phyloP scores from a whole-genome alignment of 768 basidiomycete genomes.

The Daedalea quercina region DNA sequence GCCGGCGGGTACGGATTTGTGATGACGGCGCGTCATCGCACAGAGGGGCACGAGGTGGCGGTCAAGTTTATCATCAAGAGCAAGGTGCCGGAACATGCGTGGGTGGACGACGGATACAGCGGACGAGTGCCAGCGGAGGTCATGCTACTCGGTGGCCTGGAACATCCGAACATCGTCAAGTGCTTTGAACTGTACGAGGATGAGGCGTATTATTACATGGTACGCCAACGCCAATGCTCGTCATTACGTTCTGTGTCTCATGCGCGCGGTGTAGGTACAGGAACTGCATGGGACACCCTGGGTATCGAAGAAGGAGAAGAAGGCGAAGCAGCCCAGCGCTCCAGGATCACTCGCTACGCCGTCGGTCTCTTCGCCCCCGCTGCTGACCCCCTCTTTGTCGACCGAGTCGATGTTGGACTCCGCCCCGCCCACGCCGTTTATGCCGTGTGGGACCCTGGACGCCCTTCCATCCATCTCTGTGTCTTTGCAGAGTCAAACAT shows the following conservation, averaged over 20 bases:
- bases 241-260: slow-evolving; percentile 1
- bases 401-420: slow-evolving; percentile 38
- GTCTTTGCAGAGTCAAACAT: too few relatives aligned
- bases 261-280: slow-evolving; percentile 57
- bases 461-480: neutral
- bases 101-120: slow-evolving; percentile 55
- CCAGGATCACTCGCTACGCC: slow-evolving; percentile 29
- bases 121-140: slow-evolving; percentile 78
- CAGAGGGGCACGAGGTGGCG: slow-evolving; percentile 64
- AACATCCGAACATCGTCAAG: slow-evolving; percentile 77
- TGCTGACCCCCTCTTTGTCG: slow-evolving; percentile 51
- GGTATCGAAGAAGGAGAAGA: slow-evolving; percentile 41
- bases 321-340: slow-evolving; percentile 17
- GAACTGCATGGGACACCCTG: slow-evolving; percentile 92
- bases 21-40: slow-evolving; percentile 70
- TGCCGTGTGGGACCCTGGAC: slow-evolving; percentile 22
- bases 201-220: slow-evolving; percentile 77
- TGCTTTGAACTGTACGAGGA: slow-evolving; percentile 87
- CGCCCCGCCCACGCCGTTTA: slow-evolving; percentile 35
- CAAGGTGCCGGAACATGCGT: slow-evolving; percentile 50
- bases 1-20: slow-evolving; percentile 95
- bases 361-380: slow-evolving; percentile 48
- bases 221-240: slow-evolving; percentile 30
- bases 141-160: slow-evolving; percentile 62
- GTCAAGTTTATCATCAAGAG: slow-evolving; percentile 93